Evolutionary conservation across 495 filamentous ascomycete genomes (phyloP).

Genomic region (Friedmanniomyces endolithicus): DNA sequence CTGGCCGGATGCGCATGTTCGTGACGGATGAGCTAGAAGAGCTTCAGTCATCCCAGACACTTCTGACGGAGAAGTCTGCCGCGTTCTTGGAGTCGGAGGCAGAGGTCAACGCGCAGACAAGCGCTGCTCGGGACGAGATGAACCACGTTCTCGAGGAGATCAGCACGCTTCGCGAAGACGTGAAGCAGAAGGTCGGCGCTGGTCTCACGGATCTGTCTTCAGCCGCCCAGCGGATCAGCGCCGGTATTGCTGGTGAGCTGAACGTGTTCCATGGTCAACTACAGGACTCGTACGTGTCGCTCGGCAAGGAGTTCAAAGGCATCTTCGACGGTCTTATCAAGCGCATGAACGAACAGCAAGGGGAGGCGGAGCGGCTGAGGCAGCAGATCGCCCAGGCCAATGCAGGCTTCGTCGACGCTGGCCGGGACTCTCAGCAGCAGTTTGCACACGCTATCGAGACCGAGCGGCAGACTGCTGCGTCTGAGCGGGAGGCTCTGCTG

Average conservation of each 20-base stretch:
- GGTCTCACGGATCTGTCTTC: constrained; percentile 72
- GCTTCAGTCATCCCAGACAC: constrained; percentile 49
- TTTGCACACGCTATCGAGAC: constrained; percentile 63
- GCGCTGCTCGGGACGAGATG: constrained; percentile 71
- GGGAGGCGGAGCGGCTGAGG: constrained; percentile 59
- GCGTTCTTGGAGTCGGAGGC: constrained; percentile 53
- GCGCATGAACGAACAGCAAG: constrained; percentile 63
- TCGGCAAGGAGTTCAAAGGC: constrained; percentile 77
- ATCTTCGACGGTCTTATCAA: constrained; percentile 70
- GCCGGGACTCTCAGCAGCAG: constrained; percentile 48
- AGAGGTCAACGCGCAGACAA: constrained; percentile 54
- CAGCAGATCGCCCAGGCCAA: constrained; percentile 57
- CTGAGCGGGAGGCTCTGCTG: constrained; percentile 61
- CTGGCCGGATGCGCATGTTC: constrained; percentile 57
- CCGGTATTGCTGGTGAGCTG: constrained; percentile 81
- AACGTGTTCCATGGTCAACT: constrained; percentile 70
- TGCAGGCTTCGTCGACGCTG: constrained; percentile 50
- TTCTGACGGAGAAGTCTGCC: constrained; percentile 53
- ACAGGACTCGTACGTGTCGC: constrained; percentile 70
- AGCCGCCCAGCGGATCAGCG: constrained; percentile 76
- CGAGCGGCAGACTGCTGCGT: constrained; percentile 59
- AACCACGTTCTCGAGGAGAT: constrained; percentile 85
- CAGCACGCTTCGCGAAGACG: constrained; percentile 69
- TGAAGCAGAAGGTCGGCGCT: constrained; percentile 73
- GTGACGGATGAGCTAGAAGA: constrained; percentile 58